Percentiles rank a stretch among this genome's conserved stretches.
phyloP scores from a whole-genome alignment of 768 basidiomycete species.

The Trametopsis cervina region DNA sequence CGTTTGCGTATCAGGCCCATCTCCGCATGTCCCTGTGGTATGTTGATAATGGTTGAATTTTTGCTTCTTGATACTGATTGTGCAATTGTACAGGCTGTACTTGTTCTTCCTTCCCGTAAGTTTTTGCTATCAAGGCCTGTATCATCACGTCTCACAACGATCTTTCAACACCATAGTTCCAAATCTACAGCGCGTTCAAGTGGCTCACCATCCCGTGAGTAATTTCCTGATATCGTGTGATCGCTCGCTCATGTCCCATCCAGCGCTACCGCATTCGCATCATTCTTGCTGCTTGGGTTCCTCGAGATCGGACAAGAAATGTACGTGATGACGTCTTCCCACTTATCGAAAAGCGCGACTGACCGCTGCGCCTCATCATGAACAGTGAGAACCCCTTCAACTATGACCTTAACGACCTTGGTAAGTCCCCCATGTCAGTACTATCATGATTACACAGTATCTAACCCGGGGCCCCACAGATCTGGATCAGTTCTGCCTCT shows the following conservation, averaged over 20 bases:
- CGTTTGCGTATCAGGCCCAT: slow-evolving; percentile 66
- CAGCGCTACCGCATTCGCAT: slow-evolving; percentile 50
- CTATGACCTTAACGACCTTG: slow-evolving; percentile 62
- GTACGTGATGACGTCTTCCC: slow-evolving; percentile 19
- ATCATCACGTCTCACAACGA: neutral
- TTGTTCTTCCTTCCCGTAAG: slow-evolving; percentile 22
- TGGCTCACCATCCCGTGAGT: slow-evolving; percentile 47
- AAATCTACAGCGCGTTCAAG: slow-evolving; percentile 35
- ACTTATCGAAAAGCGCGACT: too few relatives aligned
- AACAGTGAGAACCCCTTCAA: slow-evolving; percentile 60
- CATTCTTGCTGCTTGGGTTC: slow-evolving; percentile 60
- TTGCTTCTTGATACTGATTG: too few relatives aligned
- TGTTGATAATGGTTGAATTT: too few relatives aligned
- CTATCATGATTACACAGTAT: slow-evolving; percentile 5
- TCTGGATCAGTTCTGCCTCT: slow-evolving; percentile 61
- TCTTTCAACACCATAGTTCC: slow-evolving; percentile 32
- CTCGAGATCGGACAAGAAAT: slow-evolving; percentile 66
- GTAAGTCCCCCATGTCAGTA: slow-evolving; percentile 24
- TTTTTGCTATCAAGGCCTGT: neutral
- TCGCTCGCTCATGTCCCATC: neutral
- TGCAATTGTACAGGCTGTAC: slow-evolving; percentile 22
- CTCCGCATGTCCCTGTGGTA: slow-evolving; percentile 56
- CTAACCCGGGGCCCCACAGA: slow-evolving; percentile 25
- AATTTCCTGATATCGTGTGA: neutral
- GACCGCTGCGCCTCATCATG: slow-evolving; percentile 2